Evolutionary conservation across 768 basidiomycete species (phyloP), one percentile per base, ranked within the genome.

Genomic region (Mycena vulgaris): DNA sequence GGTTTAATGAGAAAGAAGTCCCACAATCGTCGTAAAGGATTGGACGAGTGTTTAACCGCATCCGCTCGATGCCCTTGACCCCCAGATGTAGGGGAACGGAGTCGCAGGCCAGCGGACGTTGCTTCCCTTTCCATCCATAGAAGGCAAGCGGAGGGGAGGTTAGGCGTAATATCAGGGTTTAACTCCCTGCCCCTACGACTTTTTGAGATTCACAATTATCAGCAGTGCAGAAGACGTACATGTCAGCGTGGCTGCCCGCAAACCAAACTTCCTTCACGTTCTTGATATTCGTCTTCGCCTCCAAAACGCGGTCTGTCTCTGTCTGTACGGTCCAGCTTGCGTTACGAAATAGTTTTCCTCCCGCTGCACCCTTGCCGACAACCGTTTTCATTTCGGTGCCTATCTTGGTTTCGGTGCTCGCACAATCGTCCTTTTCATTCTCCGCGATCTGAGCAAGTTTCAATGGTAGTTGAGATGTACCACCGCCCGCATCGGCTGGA

Each of bases 81-180:
- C 17, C 27, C 40, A 16, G 37, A 55, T 19, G 40, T 21, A 2
- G 57, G 51, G 7, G 51, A 74, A 10, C 71, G 56, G 51, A 82
- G 69, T 3, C 56, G 64, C 2, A 82, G 75, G 37, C 81, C 81
- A 14, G 28, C 60, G 1, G 53, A 64, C 10, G 58, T 16, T 1
- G 81, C 81, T 61, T 82, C 80, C 21, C 70, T 74, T 56, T 77
- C 75, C 81, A 82, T 82, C 81, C 81, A 82, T 11, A 78, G 25
- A 2, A 80, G 58, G 1, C 80, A 75, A 37, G 73, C 64, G 7
- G 62, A 69, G 33, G 73, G 69, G 5, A 67, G 61, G 11, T 66
- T 56, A 33, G 59, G 58, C 11, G 60, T 53, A 11, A 40, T 30
- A 23, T 74, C 69, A 11, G 48, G 49, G 27, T 65, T 47, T 56